Evolutionary conservation across 192 early-diverging fungal genomes (phyloP), one percentile per base, ranked within the genome.

Genomic region (Coemansia sp.): DNA sequence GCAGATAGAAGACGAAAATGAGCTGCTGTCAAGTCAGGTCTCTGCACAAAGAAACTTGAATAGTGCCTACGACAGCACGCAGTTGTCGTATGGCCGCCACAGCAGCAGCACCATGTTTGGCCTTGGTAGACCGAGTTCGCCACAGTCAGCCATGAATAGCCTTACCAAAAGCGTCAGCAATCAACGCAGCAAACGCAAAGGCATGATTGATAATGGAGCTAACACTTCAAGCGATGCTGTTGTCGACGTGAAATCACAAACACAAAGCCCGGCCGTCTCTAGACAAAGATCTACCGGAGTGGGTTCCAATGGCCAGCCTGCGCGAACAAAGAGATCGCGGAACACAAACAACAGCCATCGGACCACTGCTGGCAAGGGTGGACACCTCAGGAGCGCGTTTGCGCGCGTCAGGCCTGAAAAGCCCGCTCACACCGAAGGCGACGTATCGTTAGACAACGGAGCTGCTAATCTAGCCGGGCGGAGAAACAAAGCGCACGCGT

Each of bases 381-480:
- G 42, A 15, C 52, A 53, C 40, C 66, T 80, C 32, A 80, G 74
- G 25, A 80, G 77, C 50, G 77, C 77, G 32, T 80, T 80, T 74
- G 71, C 77, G 2, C 72, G 77, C 33, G 77, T 80, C 32, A 57
- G 49, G 17, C 57, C 35, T 20, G 65, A 71, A 17, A 62, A 20
- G 15, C 32, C 35, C 19, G 7, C 40, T 10, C 57, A 62, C 20
- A 11, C 66, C 17, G 77, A 74, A 3, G 45, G 52, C 38, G 66
- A 69, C 9, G 3, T 19, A 11, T 29, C 54, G 38, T 17, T 46
- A 2, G 67, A 65, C 9, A 53, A 17, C 4, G 70, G 59, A 38
- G 19, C n/a, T 34, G 45, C 57, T 11, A 68, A 63, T 34, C 19
- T 25, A 13, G 46, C 54, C 35, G 61, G 59, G 4, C 55, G 73